Evolutionary conservation across 1,284 basidiomycete species (phyloP), one percentile per base, ranked within the genome.

Genomic region (Marasmius fiardii): DNA sequence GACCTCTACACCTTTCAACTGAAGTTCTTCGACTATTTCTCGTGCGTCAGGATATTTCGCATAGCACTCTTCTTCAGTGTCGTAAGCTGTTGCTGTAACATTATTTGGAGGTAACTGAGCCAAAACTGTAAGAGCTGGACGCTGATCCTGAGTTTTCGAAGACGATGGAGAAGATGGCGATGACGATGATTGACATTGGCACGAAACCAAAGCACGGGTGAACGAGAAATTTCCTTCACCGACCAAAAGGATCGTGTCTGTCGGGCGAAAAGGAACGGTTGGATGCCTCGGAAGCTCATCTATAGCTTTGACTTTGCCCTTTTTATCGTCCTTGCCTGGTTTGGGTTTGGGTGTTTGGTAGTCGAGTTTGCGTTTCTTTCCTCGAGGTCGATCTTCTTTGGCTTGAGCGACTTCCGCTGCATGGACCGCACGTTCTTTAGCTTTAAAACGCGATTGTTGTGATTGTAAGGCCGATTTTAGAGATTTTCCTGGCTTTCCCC

Each of bases 191-290:
- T 10, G 18, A 23, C 11, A 23, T 18, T 31, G 58, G 34, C 71
- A 66, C 8, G 70, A 61, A 14, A 92, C 71, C 6, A 98, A 78
- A 7, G 94, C 86, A 21, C 82, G 83, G 0, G 95, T 80, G 65
- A 95, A 99, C 1, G 94, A 96, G 65, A 99, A 98, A 70, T 98
- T 95, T 24, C 92, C 93, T 74, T 98, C 95, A n/a, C 96, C 95
- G 50, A 98, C 76, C 35, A 98, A 80, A 14, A 98, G 80, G 47
- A 98, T 88, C 43, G 76, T 86, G 68, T 98, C 93, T 26, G 84
- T 85, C 0, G 79, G 64, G 3, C 69, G 72, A 71, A 95, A 94
- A 0, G 94, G 93, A n/a, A 90, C 74, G 0, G 80, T 86, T 1
- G 74, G 71, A 31, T 69, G 74, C n/a, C 62, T 69, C 45, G 65